Percentiles rank a stretch among this genome's conserved stretches.
Evolutionary conservation across 2,329 filamentous ascomycete genomes (phyloP).

Genomic region (Paecilomyces niveus): DNA sequence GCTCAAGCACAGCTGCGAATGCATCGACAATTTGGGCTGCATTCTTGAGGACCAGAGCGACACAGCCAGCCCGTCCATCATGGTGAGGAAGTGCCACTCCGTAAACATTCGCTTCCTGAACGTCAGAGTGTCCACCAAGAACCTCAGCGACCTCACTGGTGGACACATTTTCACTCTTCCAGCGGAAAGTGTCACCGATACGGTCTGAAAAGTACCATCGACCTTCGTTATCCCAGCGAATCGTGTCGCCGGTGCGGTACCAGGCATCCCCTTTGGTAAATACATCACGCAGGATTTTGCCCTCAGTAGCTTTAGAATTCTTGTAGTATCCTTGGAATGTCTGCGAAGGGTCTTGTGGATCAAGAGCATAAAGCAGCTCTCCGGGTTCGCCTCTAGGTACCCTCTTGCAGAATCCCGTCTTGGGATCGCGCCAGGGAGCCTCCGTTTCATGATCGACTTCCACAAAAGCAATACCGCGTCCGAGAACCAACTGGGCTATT

Average conservation of each 20-base stretch:
- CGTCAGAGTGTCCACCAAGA: constrained; percentile 57
- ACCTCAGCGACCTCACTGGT: constrained; percentile 75
- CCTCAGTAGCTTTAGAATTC: constrained; percentile 61
- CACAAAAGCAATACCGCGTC: constrained; percentile 51
- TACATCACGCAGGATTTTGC: constrained; percentile 69
- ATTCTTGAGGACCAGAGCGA: constrained; percentile 56
- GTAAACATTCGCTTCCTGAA: constrained; percentile 80
- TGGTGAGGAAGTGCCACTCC: constrained; percentile 72
- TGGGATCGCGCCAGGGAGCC: constrained; percentile 57
- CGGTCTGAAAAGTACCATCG: constrained; percentile 70
- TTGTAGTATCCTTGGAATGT: constrained; percentile 79
- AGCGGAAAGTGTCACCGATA: constrained; percentile 48
- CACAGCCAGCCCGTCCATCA: constrained; percentile 78
- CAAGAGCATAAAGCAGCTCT: constrained; percentile 67
- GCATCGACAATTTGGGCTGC: constrained; percentile 18
- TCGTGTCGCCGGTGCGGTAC: constrained; percentile 77
- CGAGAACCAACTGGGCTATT: constrained; percentile 51
- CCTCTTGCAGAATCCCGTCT: constrained; percentile 60
- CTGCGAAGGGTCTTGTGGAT: constrained; percentile 53
- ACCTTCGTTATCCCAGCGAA: constrained; percentile 64
- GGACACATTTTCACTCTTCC: constrained; percentile 73
- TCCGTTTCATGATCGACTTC: constrained; percentile 66
- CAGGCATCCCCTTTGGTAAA: constrained; percentile 70
- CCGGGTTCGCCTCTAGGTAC: constrained; percentile 58
- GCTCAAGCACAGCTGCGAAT: constrained; percentile 17